These are phyloP conservation scores for Solanum megistacrolobum DNA, from an alignment of 257 asterid genomes.

Conservation along the genomic window DNA sequence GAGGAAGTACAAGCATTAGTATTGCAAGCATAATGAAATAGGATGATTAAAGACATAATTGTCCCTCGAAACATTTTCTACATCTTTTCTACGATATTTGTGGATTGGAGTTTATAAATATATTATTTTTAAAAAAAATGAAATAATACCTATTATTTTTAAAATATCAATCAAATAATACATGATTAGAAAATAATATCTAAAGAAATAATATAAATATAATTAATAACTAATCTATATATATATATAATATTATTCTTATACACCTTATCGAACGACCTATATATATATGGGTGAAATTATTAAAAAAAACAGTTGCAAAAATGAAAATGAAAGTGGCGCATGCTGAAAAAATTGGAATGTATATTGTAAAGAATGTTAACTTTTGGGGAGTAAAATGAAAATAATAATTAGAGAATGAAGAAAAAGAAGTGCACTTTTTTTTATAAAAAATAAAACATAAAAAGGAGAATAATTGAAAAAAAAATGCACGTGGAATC, in stretches of 20 bases:
- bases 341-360: background rate
- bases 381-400: background rate
- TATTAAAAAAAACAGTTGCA: background rate
- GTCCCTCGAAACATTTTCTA: rapidly evolving
- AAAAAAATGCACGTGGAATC: background rate
- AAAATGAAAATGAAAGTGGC: background rate
- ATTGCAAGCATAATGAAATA: background rate
- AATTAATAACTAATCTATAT: too few species aligned
- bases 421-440: background rate
- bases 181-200: too few species aligned
- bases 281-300: background rate
- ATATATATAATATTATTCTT: too few species aligned
- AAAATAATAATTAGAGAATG: background rate
- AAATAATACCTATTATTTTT: background rate
- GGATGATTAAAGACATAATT: background rate
- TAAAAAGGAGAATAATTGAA: background rate
- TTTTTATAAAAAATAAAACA: background rate
- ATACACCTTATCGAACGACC: rapidly evolving
- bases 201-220: too few species aligned
- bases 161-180: background rate
- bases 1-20: background rate
- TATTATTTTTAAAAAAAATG: too few species aligned
- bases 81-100: too few species aligned
- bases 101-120: too few species aligned
- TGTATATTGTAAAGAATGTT: background rate